phyloP scores from a whole-genome alignment of 257 asterid genomes.

The Coffea eugenioides region DNA sequence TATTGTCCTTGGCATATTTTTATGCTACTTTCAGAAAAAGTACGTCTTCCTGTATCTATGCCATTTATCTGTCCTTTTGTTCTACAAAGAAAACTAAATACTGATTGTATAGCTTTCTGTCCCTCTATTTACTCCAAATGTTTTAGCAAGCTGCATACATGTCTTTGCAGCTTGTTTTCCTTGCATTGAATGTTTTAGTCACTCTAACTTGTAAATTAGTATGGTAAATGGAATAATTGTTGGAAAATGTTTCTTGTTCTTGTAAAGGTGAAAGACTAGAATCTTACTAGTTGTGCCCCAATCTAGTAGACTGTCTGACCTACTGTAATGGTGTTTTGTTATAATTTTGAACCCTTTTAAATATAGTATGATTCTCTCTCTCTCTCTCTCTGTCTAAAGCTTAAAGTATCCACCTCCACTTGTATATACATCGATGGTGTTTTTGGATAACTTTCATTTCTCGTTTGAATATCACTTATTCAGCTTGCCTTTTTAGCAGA shows the following conservation, averaged over 20 bases:
- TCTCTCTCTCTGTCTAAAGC: not conserved
- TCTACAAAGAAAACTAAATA: not conserved
- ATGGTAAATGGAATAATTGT: not conserved
- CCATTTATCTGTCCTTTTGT: not conserved
- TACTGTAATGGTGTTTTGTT: not conserved
- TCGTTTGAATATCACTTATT: not conserved
- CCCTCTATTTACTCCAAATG: not conserved
- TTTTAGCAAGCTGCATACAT: not conserved
- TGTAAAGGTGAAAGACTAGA: not conserved
- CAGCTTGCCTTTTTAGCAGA: not conserved
- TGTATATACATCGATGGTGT: not conserved
- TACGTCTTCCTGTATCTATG: not conserved
- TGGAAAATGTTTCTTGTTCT: not conserved
- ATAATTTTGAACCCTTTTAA: not conserved
- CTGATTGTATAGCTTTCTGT: not conserved
- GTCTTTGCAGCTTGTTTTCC: not conserved
- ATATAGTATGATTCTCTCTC: not conserved
- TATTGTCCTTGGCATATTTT: no score
- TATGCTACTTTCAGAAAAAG: not conserved
- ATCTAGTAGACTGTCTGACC: not conserved
- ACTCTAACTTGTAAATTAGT: not conserved
- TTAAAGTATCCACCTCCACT: not conserved
- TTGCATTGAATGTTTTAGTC: not conserved
- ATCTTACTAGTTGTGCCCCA: not conserved
- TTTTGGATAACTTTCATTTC: not conserved